A percentile compares a stretch with the other conserved stretches of the same genome.
Conservation (phyloP, 1,139 yeast species). For the Magnusiomyces fungicola region DNA sequence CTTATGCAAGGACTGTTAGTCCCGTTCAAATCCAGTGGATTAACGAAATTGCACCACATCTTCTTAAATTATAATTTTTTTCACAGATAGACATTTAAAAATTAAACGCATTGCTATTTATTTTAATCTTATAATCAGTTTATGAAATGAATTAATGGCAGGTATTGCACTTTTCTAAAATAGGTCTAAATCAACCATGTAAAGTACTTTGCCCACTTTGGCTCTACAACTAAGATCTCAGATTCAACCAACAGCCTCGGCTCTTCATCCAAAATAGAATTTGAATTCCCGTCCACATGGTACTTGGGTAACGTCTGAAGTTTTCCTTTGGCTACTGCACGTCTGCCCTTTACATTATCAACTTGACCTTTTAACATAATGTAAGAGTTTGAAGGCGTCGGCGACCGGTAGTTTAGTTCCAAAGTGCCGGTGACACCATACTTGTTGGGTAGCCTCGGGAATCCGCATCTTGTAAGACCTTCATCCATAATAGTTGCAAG, state of each 20-base stretch:
- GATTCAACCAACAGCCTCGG: slow-evolving; percentile 21
- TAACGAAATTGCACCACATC: slow-evolving; percentile 72
- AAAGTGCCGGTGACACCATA: slow-evolving; percentile 15
- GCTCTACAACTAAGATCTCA: slow-evolving; percentile 24
- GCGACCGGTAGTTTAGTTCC: slow-evolving; percentile 11
- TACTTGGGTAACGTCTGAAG: slow-evolving; percentile 7
- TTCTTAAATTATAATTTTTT: slow-evolving; percentile 34
- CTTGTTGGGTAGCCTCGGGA: slow-evolving; percentile 14
- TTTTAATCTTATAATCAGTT: too few relatives aligned
- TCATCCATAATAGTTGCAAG: slow-evolving; percentile 15
- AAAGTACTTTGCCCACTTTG: slow-evolving; percentile 27
- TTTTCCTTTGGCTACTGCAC: slow-evolving; percentile 10
- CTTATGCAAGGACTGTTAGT: slow-evolving; percentile 84
- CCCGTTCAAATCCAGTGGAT: slow-evolving; percentile 83
- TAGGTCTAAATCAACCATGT: slow-evolving; percentile 20
- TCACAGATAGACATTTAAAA: too few relatives aligned
- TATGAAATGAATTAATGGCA: too few relatives aligned
- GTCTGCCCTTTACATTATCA: slow-evolving; percentile 11
- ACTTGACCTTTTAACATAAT: slow-evolving; percentile 6
- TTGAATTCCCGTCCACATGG: background rate
- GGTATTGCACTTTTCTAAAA: too few relatives aligned
- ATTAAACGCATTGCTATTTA: too few relatives aligned
- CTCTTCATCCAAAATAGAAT: background rate
- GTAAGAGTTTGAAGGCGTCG: slow-evolving; percentile 9
- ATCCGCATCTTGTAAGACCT: slow-evolving; percentile 14